Evolutionary conservation across 1,284 basidiomycete species (phyloP).

Genomic region (Sphagnurus paluster): DNA sequence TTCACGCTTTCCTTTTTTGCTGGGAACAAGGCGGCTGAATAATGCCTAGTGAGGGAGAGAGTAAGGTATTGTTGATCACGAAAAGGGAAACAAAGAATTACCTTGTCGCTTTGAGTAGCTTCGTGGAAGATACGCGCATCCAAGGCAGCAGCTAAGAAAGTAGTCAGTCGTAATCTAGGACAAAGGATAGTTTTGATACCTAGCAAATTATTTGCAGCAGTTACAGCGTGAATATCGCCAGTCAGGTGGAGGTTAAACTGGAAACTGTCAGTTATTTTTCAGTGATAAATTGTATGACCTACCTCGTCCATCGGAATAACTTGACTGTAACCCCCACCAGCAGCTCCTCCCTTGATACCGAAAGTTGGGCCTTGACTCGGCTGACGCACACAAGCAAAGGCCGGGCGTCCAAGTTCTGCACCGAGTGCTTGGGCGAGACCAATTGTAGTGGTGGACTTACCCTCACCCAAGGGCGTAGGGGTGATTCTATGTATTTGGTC

Average conservation of each 20-base stretch:
- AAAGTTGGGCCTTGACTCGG: slow-evolving; percentile 99
- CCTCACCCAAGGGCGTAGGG: slow-evolving; percentile 96
- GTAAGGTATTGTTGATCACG: background rate
- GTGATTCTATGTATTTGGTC: slow-evolving; percentile 76
- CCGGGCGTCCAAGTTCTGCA: slow-evolving; percentile 89
- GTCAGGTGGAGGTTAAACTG: slow-evolving; percentile 96
- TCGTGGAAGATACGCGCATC: slow-evolving; percentile 99
- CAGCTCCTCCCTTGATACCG: slow-evolving; percentile 99
- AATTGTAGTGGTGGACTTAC: slow-evolving; percentile 98
- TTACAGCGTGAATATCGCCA: slow-evolving; percentile 97
- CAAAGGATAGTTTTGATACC: slow-evolving; percentile 41
- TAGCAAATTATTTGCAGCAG: slow-evolving; percentile 96
- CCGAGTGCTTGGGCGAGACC: slow-evolving; percentile 97
- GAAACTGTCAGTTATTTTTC: background rate
- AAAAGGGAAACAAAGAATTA: slow-evolving; percentile 20
- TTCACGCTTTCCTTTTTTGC: slow-evolving; percentile 92
- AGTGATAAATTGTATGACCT: background rate
- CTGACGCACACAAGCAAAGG: slow-evolving; percentile 98
- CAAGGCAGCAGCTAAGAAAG: slow-evolving; percentile 81
- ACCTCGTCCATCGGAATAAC: slow-evolving; percentile 99
- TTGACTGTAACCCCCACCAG: slow-evolving; percentile 98
- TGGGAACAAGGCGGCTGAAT: slow-evolving; percentile 90
- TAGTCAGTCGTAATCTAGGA: slow-evolving; percentile 13
- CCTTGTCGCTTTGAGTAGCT: slow-evolving; percentile 93
- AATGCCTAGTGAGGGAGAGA: slow-evolving; percentile 52